These are phyloP conservation scores for Radiomyces spectabilis DNA, from an alignment of 192 early-diverging fungal species.

Conservation along the genomic window DNA sequence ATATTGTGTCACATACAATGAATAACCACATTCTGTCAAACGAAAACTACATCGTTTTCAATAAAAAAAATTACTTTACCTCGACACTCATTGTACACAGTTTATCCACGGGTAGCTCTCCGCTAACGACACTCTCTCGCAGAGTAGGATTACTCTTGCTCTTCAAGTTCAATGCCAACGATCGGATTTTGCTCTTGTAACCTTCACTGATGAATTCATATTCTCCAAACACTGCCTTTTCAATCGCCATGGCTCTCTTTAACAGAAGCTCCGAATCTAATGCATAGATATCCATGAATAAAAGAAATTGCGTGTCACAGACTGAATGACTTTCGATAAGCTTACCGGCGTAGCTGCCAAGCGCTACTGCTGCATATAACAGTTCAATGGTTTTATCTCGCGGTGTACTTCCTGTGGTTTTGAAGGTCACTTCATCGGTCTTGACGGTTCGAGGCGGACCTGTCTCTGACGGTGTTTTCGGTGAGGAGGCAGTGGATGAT, in stretches of 20 bases:
- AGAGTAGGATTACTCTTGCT: slow-evolving; percentile 74
- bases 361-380: slow-evolving; percentile 70
- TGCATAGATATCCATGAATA: background rate
- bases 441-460: slow-evolving; percentile 46
- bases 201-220: slow-evolving; percentile 35
- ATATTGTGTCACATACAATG: slow-evolving; percentile 12
- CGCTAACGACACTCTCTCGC: slow-evolving; percentile 57
- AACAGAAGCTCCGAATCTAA: slow-evolving; percentile 47
- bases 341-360: slow-evolving; percentile 46
- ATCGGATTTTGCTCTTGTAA: slow-evolving; percentile 72
- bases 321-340: slow-evolving; percentile 20
- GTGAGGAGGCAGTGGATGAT: slow-evolving; percentile 29
- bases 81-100: slow-evolving; percentile 75
- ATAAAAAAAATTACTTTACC: slow-evolving; percentile 8
- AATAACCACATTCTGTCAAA: background rate
- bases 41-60: background rate
- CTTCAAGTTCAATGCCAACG: slow-evolving; percentile 71
- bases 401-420: slow-evolving; percentile 47
- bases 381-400: slow-evolving; percentile 79
- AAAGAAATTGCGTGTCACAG: background rate
- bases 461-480: slow-evolving; percentile 26
- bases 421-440: slow-evolving; percentile 45
- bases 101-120: slow-evolving; percentile 50
- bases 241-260: slow-evolving; percentile 50
- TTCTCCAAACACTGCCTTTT: slow-evolving; percentile 52